Base-by-base conservation (phyloP, 2,329 filamentous ascomycete genomes). In the Colletotrichum eremochloae region DNA sequence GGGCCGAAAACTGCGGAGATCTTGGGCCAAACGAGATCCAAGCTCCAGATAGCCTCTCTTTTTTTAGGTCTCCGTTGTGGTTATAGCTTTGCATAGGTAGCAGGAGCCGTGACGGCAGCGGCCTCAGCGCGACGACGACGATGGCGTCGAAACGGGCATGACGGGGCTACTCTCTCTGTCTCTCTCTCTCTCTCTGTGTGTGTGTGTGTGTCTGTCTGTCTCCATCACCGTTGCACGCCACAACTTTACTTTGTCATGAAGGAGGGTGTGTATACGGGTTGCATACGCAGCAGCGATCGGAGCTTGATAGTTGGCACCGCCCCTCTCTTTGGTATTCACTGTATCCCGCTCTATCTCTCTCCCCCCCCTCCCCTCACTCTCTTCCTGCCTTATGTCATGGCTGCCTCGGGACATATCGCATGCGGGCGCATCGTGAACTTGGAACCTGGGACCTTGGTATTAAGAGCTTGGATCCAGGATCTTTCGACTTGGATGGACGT, bases 231-330 rank as follows among this genome's bases (percentile, higher is more conserved):
- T 38, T 44, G 52, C 62, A 71, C 48, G 44, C 67, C 56, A 46
- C 29, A 57, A 50, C 24, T 42, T 15, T 36, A 52, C 38, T 52
- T 38, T 48, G 44, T 33, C 33, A 50, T 20, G 15, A 38, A 42
- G 38, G 38, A 61, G 65, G 50, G 57, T 48, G 64, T 40, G 57
- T 58, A n/a, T 42, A n/a, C 42, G 52, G 50, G 57, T 63, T 68
- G 65, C 68, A 68, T 36, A 58, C 65, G 52, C 31, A 63, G 50
- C 68, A 58, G 42, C 68, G 58, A 71, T 71, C 64, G 68, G 68
- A 68, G 68, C 64, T 62, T 67, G 63, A 57, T 53, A 52, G 57
- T 48, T n/a, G 63, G 68, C 56, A 61, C 31, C 40, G 50, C 24
- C 42, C 64, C 38, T 36, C 33, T 48, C 57, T 40, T 29, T 38